A percentile compares a stretch with the other conserved stretches of the same genome.
These are phyloP conservation scores for Suhomyces chickasaworum DNA, from an alignment of 1,139 yeast species.

Conservation along the genomic window DNA sequence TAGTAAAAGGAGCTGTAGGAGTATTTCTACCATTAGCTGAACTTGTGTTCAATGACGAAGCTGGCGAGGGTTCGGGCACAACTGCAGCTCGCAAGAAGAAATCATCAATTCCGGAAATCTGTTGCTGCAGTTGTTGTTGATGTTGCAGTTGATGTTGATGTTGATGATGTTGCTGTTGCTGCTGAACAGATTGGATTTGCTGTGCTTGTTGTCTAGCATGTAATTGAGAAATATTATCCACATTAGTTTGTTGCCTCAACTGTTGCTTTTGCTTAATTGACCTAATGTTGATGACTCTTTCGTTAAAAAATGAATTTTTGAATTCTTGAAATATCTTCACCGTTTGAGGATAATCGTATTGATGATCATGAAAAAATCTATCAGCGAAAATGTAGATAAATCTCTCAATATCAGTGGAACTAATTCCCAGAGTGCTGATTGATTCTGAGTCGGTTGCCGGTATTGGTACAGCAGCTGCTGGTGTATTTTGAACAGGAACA, in stretches of 20 bases:
- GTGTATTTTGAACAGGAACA: conserved; percentile 1
- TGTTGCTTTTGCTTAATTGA: conserved; percentile 28
- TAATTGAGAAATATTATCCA: conserved; percentile 8
- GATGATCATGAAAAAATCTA: conserved; percentile 47
- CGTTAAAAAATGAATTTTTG: conserved; percentile 52
- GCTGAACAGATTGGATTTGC: conserved; percentile 17
- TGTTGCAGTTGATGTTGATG: conserved; percentile 14
- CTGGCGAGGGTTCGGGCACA: conserved; percentile 10
- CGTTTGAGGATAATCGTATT: conserved; percentile 51
- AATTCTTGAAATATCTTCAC: conserved; percentile 52
- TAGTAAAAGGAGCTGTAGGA: not conserved
- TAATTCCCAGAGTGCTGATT: conserved; percentile 24
- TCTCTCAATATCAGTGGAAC: conserved; percentile 48
- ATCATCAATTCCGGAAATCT: conserved; percentile 36
- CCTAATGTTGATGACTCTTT: conserved; percentile 42
- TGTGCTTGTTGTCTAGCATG: conserved; percentile 13
- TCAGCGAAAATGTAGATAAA: conserved; percentile 53
- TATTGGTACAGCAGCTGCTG: conserved; percentile 5
- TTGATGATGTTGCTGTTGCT: conserved; percentile 14
- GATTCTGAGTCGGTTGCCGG: conserved; percentile 10
- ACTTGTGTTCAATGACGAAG: not conserved
- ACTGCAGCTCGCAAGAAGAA: conserved; percentile 29
- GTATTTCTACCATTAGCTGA: not conserved
- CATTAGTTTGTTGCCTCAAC: conserved; percentile 8
- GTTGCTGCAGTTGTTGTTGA: conserved; percentile 13